Base-by-base conservation (phyloP, 306 rosid genomes). In the Rosa multiflora region DNA sequence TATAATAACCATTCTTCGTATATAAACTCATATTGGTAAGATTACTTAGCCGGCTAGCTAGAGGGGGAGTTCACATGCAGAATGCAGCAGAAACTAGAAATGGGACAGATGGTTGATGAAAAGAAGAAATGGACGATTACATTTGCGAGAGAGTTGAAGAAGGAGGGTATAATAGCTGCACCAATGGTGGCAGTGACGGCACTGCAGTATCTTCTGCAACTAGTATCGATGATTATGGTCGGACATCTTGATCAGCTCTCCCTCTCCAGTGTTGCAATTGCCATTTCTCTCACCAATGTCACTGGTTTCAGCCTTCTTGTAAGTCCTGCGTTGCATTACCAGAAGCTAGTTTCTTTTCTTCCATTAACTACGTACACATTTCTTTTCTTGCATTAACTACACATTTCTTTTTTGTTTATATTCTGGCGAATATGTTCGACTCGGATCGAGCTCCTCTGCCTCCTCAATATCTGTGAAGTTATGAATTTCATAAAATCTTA, bases 171-270 rank as follows among this genome's bases (percentile, higher is more conserved):
- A 8, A 82, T 62, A 59, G 85, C 79, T 35, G 58, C 72, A 39
- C 85, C 85, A 11, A 82, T 82, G 85, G 82, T 72, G 75, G 82
- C 76, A n/a, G 82, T 82, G 39, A 42, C 82, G 3, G 79, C 73
- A 29, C 18, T 72, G 71, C 82, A 82, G 78, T 82, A 77, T 32
- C 70, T 82, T 32, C 64, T 75, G 17, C 85, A 77, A 61, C 42
- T 82, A 14, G 74, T 82, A 0, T 82, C 85, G 21, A 66, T 79
- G 18, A 46, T 78, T 40, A 78, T 82, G 85, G 85, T 66, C 15
- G 85, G 85, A 13, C 85, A 82, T 56, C 79, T 82, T 47, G 75
- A 58, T 40, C 64, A 82, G 37, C 79, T 82, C 14, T 32, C 79
- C 2, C 82, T 78, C 58, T 82, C 79, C 23, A 39, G 77, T 37